These are phyloP conservation scores for Phaeosphaeriaceae sp. DNA, from an alignment of 2,329 filamentous ascomycete genomes.

Conservation along the genomic window DNA sequence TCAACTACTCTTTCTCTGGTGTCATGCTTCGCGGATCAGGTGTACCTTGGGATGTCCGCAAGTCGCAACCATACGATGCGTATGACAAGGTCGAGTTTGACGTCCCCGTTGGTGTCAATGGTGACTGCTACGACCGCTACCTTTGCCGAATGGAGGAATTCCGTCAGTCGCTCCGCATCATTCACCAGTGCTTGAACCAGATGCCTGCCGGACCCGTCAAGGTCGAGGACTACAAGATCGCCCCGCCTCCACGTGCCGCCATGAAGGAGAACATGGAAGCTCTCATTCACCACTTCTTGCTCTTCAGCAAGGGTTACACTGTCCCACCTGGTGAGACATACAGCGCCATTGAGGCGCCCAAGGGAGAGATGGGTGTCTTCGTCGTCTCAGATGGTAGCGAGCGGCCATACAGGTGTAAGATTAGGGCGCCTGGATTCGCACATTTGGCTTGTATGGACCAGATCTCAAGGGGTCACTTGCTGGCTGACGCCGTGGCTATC, in stretches of 20 bases:
- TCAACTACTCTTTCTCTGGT: constrained; percentile 95
- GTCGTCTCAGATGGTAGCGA: constrained; percentile 96
- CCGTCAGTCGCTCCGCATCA: constrained; percentile 96
- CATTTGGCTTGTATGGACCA: constrained; percentile 96
- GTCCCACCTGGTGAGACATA: constrained; percentile 98
- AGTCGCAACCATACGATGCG: constrained; percentile 95
- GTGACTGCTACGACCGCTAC: constrained; percentile 99
- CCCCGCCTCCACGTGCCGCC: constrained; percentile 90
- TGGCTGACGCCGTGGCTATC: constrained; percentile 96
- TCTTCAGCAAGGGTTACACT: constrained; percentile 98
- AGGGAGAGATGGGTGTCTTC: constrained; percentile 99
- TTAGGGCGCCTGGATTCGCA: constrained; percentile 94
- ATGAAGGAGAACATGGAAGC: constrained; percentile 99
- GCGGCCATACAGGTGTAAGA: constrained; percentile 93
- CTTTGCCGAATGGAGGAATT: constrained; percentile 99
- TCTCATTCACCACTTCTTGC: constrained; percentile 97
- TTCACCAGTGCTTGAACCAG: constrained; percentile 98
- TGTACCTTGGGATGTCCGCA: constrained; percentile 94
- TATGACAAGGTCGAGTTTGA: constrained; percentile 99
- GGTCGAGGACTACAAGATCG: constrained; percentile 98
- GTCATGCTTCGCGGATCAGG: constrained; percentile 98
- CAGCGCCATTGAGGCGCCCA: constrained; percentile 97
- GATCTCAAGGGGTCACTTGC: constrained; percentile 86
- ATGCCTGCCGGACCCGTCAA: constrained; percentile 95
- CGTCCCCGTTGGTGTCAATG: constrained; percentile 93